phyloP scores from a whole-genome alignment of 768 basidiomycete genomes.

The Cubamyces lactineus region DNA sequence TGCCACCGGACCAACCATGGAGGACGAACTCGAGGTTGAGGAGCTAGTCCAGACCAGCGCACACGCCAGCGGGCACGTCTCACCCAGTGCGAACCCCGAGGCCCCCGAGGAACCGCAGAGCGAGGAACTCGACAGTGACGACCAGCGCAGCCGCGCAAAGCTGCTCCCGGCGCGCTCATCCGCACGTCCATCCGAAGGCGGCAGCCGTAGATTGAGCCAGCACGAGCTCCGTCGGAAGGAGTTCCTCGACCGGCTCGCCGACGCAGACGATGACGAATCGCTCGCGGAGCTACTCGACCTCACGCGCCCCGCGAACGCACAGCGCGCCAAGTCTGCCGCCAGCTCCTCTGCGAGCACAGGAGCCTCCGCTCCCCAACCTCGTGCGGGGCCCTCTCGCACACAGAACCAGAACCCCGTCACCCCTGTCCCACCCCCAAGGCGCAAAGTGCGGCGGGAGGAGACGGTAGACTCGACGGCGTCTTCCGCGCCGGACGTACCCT shows the following conservation, averaged over 20 bases:
- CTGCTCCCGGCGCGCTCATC: background rate
- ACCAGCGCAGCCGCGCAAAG: slow-evolving; percentile 15
- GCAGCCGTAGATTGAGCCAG: background rate
- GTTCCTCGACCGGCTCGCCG: background rate
- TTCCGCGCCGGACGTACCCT: slow-evolving; percentile 19
- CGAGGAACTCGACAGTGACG: slow-evolving; percentile 27
- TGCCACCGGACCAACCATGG: slow-evolving; percentile 1
- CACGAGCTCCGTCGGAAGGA: background rate
- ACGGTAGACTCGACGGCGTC: slow-evolving; percentile 14
- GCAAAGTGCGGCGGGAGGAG: background rate
- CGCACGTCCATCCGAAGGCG: background rate
- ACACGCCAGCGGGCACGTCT: background rate
- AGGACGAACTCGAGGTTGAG: slow-evolving; percentile 24
- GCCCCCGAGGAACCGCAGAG: background rate
- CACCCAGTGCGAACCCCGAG: background rate
- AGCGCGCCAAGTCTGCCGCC: background rate
- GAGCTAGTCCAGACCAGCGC: slow-evolving; percentile 2
- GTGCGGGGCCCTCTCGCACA: background rate
- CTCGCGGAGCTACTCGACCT: slow-evolving; percentile 8
- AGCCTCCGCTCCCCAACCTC: too few species aligned
- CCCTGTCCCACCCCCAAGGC: background rate
- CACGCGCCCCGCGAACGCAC: background rate
- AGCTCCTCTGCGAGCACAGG: too few species aligned
- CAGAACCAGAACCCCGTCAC: background rate
- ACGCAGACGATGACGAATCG: background rate